Conservation (phyloP, 192 early-diverging fungal genomes). For the Linnemannia hyalina region DNA sequence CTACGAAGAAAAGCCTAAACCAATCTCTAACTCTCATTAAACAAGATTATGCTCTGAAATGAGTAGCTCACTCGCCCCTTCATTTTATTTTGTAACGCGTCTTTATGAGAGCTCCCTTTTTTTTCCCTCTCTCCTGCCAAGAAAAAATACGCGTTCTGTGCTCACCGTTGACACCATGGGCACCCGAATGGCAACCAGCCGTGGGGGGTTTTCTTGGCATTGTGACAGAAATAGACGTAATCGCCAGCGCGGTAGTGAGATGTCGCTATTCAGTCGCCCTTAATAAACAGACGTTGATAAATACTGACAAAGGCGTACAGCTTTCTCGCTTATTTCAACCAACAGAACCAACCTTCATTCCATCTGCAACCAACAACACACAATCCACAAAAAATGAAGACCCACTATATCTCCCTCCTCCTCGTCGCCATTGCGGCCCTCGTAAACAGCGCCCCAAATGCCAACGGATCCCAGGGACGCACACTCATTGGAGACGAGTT, state of each 20-base stretch:
- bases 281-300: background rate
- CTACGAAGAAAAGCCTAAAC: too few species aligned
- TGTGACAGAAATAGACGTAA: background rate
- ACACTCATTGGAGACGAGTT: slow-evolving; percentile 7
- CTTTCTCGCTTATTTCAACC: background rate
- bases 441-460: background rate
- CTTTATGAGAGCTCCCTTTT: background rate
- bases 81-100: too few species aligned
- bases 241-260: background rate
- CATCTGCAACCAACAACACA: background rate
- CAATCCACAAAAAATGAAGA: background rate
- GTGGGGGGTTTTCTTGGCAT: background rate
- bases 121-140: background rate
- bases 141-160: background rate
- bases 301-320: background rate
- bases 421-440: background rate
- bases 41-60: too few species aligned
- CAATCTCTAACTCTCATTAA: too few species aligned
- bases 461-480: background rate
- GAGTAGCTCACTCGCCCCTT: too few species aligned
- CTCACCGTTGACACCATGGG: background rate
- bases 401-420: background rate
- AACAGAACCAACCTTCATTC: background rate
- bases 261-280: background rate
- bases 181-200: background rate